Base-by-base conservation (phyloP, 768 basidiomycete genomes). In the Pleurotus pulmonarius region DNA sequence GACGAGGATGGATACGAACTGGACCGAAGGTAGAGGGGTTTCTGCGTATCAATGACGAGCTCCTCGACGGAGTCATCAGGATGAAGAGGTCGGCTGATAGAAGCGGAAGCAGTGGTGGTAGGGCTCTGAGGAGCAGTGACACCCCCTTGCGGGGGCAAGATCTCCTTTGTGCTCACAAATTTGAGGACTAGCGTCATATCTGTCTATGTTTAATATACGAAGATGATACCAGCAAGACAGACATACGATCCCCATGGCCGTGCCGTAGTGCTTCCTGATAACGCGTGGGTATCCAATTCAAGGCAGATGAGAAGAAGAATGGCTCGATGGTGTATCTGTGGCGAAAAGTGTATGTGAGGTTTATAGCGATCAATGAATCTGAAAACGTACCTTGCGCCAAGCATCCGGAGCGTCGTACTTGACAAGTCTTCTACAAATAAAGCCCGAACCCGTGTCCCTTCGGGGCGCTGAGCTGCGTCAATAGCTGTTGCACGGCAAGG, bases 251-350 rank as follows among this genome's bases (percentile, higher is more conserved):
- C 16, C 71, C 68, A 46, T 69, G 39, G 5, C 69, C 67, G 13
- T 64, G 62, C 4, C 60, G 37, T 0, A 76, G 56, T 48, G 74
- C 77, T 60, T 85, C 84, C 59, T 84, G 79, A 51, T 80, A 88
- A 54, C 84, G 78, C 1, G 83, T 82, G 2, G 86, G 86, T 59
- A 86, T 88, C 84, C 83, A 85, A 58, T 82, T 85, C 2, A 84
- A 60, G 12, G 83, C 82, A 0, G 85, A 85, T 0, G 83, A 84
- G 60, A 81, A 87, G 67, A 83, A 87, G 65, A 86, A 87, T 0
- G 85, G 85, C 59, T 87, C 85, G 46, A 86, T 77, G 39, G 76
- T 73, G 61, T 79, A 83, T 63, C 83, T 80, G 25, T 34, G 34
- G 15, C n/a, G 24, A 44, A 34, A 34, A 12, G 38, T 43, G 6